Conservation (phyloP, 371 early-diverging fungal genomes). For the Mortierella sp. region DNA sequence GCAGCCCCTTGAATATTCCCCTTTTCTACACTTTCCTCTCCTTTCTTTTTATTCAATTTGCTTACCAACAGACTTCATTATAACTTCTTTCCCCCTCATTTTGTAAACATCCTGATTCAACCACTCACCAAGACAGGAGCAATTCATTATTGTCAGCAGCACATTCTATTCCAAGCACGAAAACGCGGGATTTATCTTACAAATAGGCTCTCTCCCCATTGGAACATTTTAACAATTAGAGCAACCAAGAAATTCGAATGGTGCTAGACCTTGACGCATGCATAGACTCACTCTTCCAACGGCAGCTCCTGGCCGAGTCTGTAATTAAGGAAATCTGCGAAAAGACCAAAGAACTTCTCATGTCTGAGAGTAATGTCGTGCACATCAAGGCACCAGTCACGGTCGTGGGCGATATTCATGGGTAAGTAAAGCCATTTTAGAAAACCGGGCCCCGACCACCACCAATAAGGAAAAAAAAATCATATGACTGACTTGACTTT, state of each 20-base stretch:
- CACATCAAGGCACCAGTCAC: conserved; percentile 91
- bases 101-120: no score
- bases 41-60: no score
- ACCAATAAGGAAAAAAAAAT: neutral
- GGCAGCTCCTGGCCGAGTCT: conserved; percentile 87
- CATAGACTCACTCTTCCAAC: conserved; percentile 76
- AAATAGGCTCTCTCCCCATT: no score
- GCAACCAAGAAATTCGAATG: conserved; percentile 27
- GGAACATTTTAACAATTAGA: neutral
- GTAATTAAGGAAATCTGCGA: conserved; percentile 92
- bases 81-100: no score
- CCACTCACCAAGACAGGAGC: no score
- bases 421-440: conserved; percentile 62
- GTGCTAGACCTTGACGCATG: conserved; percentile 80
- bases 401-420: conserved; percentile 97
- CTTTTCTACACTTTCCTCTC: no score
- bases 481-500: neutral
- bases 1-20: no score
- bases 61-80: no score
- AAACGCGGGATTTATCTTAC: no score
- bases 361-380: conserved; percentile 92
- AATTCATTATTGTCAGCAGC: no score
- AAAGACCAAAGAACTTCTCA: conserved; percentile 87
- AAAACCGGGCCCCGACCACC: neutral
- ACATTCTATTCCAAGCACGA: no score